Base-by-base conservation (phyloP, 2,329 filamentous ascomycete genomes). In the Aquanectria penicillioides region DNA sequence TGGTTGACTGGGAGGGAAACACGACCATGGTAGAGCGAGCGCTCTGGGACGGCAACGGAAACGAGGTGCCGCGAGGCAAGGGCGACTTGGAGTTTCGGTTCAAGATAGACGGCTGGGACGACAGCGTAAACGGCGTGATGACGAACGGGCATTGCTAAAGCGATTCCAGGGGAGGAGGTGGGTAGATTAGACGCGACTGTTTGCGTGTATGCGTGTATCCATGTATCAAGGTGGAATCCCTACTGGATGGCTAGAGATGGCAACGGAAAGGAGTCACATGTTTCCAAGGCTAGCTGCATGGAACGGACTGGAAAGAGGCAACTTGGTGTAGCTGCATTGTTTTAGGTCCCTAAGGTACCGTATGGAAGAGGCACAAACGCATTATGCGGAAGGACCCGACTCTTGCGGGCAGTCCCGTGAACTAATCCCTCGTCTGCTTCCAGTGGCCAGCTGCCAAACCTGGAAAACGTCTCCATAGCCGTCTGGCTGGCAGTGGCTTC, bases 1-100 rank as follows among this genome's bases (percentile, higher is more conserved):
- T 89, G 38, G 83, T 89, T 6, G 86, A 88, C 65, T 87, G 84
- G 83, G 79, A 88, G 3, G 87, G 87, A 3, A 85, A 85, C 29
- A 84, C 87, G 15, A 83, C 81, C 0, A 87, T 84, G 66, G 78
- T 79, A 25, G 87, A 89, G 74, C 77, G 87, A 29, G 82, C 86
- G 5, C 73, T 89, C 36, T 89, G 81, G 78, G 86, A 89, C 68
- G 75, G 77, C 0, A 79, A 86, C 43, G 87, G 87, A 8, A 83
- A 86, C 48, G 70, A 77, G 2, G 77, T 89, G 37, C 75, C 79
- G 18, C 78, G 80, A 18, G 86, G 85, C 0, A 69, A 83, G 55
- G 86, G 83, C 2, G 87, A 89, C 57, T 72, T 83, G 60, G 80
- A 78, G 22, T 83, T 86, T 65, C 77, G 75, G 37, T 89, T 88